Evolutionary conservation across 768 basidiomycete genomes (phyloP), one percentile per base, ranked within the genome.

Genomic region (Hydnum rufescens): DNA sequence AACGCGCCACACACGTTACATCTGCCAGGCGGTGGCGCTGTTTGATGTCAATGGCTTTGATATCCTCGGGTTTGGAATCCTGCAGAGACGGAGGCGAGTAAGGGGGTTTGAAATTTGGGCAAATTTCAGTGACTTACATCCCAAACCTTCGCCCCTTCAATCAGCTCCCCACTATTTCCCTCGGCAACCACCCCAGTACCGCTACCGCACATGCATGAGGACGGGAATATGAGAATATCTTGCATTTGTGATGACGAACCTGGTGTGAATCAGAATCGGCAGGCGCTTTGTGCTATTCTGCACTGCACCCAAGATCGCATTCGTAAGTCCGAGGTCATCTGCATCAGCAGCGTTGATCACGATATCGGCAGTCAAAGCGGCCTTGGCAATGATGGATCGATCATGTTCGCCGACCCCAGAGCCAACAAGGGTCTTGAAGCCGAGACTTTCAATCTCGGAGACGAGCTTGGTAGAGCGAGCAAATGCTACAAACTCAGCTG

Each of bases 241-340:
- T n/a, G n/a, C n/a, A n/a, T n/a, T n/a, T n/a, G n/a, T n/a, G 23
- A 13, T 47, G 13, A 25, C 55, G 26, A 26, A 56, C 55, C 61
- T 61, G 1, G 61, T 62, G 52, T 62, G 61, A 30, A 62, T 60
- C 13, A 58, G 52, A 32, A 62, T 59, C 16, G 59, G 61, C 31
- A 54, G 57, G 1, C 8, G 18, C 36, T 53, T 49, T 44, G 34
- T 28, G 32, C 43, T 23, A 32, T 56, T 31, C 39, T 53, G 26
- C 30, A 18, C 18, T 18, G 61, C 61, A 6, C 44, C 48, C 22
- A 62, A 47, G 22, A 62, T 54, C 4, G 61, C 58, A 19, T 57
- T 55, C 6, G 58, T 54, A 18, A 62, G 53, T 5, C 36, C 51
- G 3, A 61, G 34, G 49, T 59, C 60, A 44, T 62, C 61, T n/a